Conservation (phyloP, 345 rosid genomes). For the Eucalyptus caleyi region DNA sequence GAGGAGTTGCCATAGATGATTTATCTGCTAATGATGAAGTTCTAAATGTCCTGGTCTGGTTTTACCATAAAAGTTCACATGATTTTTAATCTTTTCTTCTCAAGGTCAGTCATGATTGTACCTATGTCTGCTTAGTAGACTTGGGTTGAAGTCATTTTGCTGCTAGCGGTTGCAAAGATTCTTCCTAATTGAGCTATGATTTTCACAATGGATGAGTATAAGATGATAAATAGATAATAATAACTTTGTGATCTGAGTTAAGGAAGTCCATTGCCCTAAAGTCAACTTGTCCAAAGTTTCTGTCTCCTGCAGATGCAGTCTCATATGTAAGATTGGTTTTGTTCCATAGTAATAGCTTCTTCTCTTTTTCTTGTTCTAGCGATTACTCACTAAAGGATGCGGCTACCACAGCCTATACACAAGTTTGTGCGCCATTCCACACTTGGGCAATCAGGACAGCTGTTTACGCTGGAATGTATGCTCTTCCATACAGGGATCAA, state of each 20-base stretch:
- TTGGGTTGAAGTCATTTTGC: not conserved
- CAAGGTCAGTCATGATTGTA: not conserved
- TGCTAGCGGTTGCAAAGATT: not conserved
- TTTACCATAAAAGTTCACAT: not conserved
- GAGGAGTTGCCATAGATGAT: not conserved
- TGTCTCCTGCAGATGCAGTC: not conserved
- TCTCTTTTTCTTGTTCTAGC: slow-evolving; percentile 1
- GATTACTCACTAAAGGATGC: slow-evolving; percentile 69
- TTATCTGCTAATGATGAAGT: not conserved
- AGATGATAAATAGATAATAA: not conserved
- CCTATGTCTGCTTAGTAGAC: not conserved
- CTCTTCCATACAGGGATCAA: slow-evolving; percentile 75
- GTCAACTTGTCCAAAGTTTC: not conserved
- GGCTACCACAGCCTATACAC: slow-evolving; percentile 72
- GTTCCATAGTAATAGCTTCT: not conserved
- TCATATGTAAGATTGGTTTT: not conserved
- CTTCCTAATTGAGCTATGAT: not conserved
- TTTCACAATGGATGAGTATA: not conserved
- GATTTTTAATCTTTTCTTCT: not conserved
- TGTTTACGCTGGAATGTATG: slow-evolving; percentile 89
- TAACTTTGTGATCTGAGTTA: not conserved
- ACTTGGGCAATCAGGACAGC: slow-evolving; percentile 85
- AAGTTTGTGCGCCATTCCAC: slow-evolving; percentile 87
- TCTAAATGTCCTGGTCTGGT: not conserved
- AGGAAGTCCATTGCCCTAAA: not conserved